Base-by-base conservation (phyloP, 208 protist genomes). In the Vickermania ingenoplastis region DNA sequence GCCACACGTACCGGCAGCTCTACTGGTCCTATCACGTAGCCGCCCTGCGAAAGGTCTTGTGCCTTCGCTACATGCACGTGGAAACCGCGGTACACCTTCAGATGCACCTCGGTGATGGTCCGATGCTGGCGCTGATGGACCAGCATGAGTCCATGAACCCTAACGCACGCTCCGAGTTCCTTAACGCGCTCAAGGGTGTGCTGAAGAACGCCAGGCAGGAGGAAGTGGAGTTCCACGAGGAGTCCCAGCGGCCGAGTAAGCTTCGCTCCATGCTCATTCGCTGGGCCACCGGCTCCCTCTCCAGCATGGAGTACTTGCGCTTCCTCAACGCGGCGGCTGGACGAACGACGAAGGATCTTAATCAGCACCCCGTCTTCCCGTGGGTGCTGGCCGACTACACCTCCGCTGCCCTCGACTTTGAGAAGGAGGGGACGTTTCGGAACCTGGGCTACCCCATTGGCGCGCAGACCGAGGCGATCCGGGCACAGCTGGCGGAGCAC, bases 361-460 rank as follows among this genome's bases (percentile, higher is more conserved):
- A 91, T 58, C 95, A 98, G 79, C 98, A 97, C 62, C 96, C 96
- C 21, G 79, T 98, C 3, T 96, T 97, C 60, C 96, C 96, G 24
- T 98, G 94, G 94, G 81, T 98, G 41, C 61, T 98, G n/a, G 62
- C 70, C 1, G 87, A 96, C 71, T 96, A 95, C 71, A 83, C 59
- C 28, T 86, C 79, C n/a, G 36, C 59, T n/a, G 74, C 60, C 53
- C 75, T 96, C 27, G 79, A 89, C 58, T 51, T 98, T 0, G 74
- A 81, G 23, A 53, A 84, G 29, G 56, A 77, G 11, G 13, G 48
- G 3, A 85, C 80, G 7, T 98, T 96, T 63, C 86, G 97, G 28
- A 86, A 98, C 70, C 77, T 98, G 2, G 61, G 73, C 11, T 97
- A 96, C 68, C 98, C 98, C 17, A 98, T 99, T 65, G 97, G 97